Conservation (phyloP, 805 yeast species). For the Scheffersomyces lignosus region DNA sequence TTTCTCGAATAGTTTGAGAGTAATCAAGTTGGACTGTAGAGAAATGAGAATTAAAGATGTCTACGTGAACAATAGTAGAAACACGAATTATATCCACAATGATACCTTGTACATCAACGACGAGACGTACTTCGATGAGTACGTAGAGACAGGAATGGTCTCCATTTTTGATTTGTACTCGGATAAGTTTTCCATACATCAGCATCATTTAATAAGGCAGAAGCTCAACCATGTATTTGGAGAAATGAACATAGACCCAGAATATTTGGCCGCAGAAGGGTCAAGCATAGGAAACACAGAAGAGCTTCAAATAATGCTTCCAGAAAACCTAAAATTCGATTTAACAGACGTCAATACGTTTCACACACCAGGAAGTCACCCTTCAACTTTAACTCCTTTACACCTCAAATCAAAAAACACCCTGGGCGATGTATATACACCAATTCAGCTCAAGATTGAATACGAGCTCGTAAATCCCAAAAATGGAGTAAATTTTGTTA, state of each 20-base stretch:
- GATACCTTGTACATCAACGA: constrained; percentile 51
- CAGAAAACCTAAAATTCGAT: constrained; percentile 63
- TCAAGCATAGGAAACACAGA: constrained; percentile 48
- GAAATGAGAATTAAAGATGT: constrained; percentile 67
- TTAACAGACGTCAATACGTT: constrained; percentile 49
- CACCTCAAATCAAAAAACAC: constrained; percentile 37
- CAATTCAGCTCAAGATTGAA: constrained; percentile 67
- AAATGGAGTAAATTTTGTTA: constrained; percentile 75
- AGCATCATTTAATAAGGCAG: constrained; percentile 59
- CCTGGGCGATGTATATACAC: constrained; percentile 53
- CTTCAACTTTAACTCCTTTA: constrained; percentile 33
- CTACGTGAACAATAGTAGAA: constrained; percentile 55
- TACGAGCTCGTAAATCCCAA: constrained; percentile 65
- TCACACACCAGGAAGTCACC: constrained; percentile 29
- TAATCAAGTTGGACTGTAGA: constrained; percentile 75
- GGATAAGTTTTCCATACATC: constrained; percentile 42
- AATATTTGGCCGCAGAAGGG: constrained; percentile 10
- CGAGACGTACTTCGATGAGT: constrained; percentile 28
- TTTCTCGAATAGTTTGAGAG: constrained; percentile 52
- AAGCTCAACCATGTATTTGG: constrained; percentile 54
- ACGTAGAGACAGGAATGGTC: constrained; percentile 21
- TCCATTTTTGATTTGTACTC: constrained; percentile 46
- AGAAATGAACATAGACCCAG: constrained; percentile 40
- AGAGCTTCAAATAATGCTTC: constrained; percentile 63
- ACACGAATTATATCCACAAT: constrained; percentile 53